Evolutionary conservation across 768 basidiomycete species (phyloP).

Genomic region (Piloderma croceum): DNA sequence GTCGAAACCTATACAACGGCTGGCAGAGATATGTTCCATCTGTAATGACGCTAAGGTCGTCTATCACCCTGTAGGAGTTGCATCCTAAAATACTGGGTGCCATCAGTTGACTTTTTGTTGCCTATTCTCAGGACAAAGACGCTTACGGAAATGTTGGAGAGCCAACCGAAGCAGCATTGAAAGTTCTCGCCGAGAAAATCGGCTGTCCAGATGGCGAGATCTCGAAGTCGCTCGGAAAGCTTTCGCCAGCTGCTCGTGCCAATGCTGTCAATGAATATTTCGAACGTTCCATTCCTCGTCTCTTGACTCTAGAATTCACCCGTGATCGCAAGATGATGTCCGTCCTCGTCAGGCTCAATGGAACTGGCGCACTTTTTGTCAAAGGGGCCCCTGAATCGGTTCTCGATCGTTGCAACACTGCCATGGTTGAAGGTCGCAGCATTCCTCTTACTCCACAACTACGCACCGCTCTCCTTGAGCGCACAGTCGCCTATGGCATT

Average conservation of each 20-base stretch:
- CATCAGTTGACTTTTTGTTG: slow-evolving; percentile 2
- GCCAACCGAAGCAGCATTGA: slow-evolving; percentile 95
- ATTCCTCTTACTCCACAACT: slow-evolving; percentile 63
- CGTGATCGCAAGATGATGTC: slow-evolving; percentile 99
- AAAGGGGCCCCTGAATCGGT: slow-evolving; percentile 97
- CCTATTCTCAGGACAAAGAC: slow-evolving; percentile 59
- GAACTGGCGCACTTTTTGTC: slow-evolving; percentile 75
- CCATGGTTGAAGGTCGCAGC: slow-evolving; percentile 56
- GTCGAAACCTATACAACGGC: slow-evolving; percentile 69
- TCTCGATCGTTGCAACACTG: slow-evolving; percentile 79
- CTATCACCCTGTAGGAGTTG: slow-evolving; percentile 60
- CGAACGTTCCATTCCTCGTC: slow-evolving; percentile 66
- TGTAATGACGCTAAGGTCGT: slow-evolving; percentile 94
- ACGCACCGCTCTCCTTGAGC: slow-evolving; percentile 54
- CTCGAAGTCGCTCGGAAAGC: slow-evolving; percentile 47
- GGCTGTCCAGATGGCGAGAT: slow-evolving; percentile 63
- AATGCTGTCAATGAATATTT: slow-evolving; percentile 83
- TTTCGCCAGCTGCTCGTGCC: slow-evolving; percentile 59
- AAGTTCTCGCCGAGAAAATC: slow-evolving; percentile 92
- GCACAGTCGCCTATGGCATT: slow-evolving; percentile 68
- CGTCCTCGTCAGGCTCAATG: slow-evolving; percentile 72
- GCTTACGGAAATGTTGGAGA: slow-evolving; percentile 84
- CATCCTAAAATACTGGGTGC: background rate
- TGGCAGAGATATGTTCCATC: slow-evolving; percentile 88
- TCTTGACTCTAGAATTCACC: slow-evolving; percentile 96